phyloP scores from a whole-genome alignment of 2,329 filamentous ascomycete genomes.

The Cladosporium sp. region DNA sequence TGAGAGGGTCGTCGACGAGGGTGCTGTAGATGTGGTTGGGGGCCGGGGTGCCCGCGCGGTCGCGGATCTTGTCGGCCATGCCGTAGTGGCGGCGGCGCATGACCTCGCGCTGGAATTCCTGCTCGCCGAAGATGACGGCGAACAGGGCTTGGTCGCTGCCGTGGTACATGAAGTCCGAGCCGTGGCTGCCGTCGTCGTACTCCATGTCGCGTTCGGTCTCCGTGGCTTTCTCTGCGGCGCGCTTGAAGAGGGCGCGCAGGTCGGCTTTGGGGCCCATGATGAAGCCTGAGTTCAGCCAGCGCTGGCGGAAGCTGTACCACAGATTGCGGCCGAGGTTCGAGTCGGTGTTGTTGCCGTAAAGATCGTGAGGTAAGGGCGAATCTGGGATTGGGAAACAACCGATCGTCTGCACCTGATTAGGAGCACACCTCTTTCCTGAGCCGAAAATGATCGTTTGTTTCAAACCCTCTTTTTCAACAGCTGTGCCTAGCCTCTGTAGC shows the following conservation, averaged over 20 bases:
- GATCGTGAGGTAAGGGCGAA: slow-evolving; percentile 44
- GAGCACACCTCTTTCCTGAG: slow-evolving; percentile 49
- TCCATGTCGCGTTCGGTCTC: slow-evolving; percentile 14
- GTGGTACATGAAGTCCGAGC: slow-evolving; percentile 22
- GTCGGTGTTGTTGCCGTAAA: slow-evolving; percentile 33
- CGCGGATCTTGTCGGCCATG: slow-evolving; percentile 13
- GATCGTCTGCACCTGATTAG: slow-evolving; percentile 36
- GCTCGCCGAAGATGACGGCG: slow-evolving; percentile 24
- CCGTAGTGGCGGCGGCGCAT: slow-evolving; percentile 20
- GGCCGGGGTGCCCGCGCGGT: neutral
- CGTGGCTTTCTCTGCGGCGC: slow-evolving; percentile 20
- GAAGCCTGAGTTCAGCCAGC: slow-evolving; percentile 22
- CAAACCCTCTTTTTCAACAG: slow-evolving; percentile 30
- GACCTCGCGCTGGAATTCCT: slow-evolving; percentile 26
- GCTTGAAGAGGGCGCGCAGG: slow-evolving; percentile 20
- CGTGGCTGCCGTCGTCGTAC: slow-evolving; percentile 22
- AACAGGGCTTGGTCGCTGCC: slow-evolving; percentile 24
- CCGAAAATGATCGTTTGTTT: slow-evolving; percentile 51
- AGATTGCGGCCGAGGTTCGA: slow-evolving; percentile 11
- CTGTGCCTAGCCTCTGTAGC: slow-evolving; percentile 25
- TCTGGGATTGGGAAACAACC: slow-evolving; percentile 48
- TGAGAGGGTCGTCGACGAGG: slow-evolving; percentile 14
- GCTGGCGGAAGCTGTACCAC: slow-evolving; percentile 16
- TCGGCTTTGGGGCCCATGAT: slow-evolving; percentile 22
- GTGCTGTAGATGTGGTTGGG: slow-evolving; percentile 13